Conservation (phyloP, 2,329 filamentous ascomycete species). For the Penicillium sp. region DNA sequence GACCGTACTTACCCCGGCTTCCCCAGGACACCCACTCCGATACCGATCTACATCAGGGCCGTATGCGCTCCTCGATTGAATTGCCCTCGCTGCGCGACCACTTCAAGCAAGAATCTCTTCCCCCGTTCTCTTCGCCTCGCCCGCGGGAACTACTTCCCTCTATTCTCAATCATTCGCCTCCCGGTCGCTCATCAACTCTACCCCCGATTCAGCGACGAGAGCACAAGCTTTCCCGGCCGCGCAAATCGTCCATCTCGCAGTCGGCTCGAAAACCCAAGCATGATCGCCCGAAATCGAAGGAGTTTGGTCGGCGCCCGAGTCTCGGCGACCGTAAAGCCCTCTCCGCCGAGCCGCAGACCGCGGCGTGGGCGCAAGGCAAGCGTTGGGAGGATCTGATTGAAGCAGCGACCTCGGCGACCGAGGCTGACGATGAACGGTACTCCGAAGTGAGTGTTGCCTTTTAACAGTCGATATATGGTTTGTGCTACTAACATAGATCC, state of each 20-base stretch:
- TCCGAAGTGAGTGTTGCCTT: conserved; percentile 64
- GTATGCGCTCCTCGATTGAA: conserved; percentile 66
- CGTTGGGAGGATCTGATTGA: conserved; percentile 96
- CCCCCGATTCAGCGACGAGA: conserved; percentile 73
- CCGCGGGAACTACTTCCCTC: conserved; percentile 78
- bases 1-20: conserved; percentile 20
- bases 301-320: conserved; percentile 69
- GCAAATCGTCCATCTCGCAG: conserved; percentile 85
- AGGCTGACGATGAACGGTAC: conserved; percentile 79
- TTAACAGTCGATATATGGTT: conserved; percentile 35
- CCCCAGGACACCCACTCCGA: conserved; percentile 69
- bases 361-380: conserved; percentile 72
- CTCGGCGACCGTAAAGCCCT: conserved; percentile 77
- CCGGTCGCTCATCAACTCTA: conserved; percentile 81
- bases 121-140: conserved; percentile 59
- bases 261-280: conserved; percentile 73
- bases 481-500: conserved; percentile 30
- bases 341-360: conserved; percentile 78
- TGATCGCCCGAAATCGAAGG: conserved; percentile 75
- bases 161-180: conserved; percentile 73
- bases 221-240: conserved; percentile 67
- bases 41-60: conserved; percentile 62
- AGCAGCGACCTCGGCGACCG: conserved; percentile 86
- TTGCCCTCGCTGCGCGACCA: conserved; percentile 67
- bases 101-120: conserved; percentile 71